Evolutionary conservation across 306 rosid genomes (phyloP).

Genomic region (Acacia confusa): DNA sequence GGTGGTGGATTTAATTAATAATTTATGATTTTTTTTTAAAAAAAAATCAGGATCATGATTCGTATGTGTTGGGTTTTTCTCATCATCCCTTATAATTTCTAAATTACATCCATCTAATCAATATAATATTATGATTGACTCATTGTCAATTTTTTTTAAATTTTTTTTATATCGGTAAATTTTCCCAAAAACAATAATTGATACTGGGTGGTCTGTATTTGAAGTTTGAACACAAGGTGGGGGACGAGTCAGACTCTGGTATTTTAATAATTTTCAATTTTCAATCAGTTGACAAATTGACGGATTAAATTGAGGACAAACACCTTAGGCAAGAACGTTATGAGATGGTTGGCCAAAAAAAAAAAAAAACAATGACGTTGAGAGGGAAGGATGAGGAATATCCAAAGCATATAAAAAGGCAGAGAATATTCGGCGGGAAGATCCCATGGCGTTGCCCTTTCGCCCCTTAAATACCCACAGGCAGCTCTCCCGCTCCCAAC

Average conservation of each 20-base stretch:
- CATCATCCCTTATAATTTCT: no score
- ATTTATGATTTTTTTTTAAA: background rate
- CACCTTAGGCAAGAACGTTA: background rate
- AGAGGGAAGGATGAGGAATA: background rate
- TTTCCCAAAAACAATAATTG: no score
- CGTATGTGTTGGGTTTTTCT: no score
- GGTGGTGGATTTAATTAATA: background rate
- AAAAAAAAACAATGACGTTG: no score
- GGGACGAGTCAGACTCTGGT: background rate
- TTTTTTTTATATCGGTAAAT: no score
- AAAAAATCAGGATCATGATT: background rate
- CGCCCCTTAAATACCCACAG: conserved; percentile 24
- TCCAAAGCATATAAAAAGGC: background rate
- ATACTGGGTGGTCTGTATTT: background rate
- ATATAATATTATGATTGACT: no score
- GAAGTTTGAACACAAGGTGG: background rate
- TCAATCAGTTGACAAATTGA: background rate
- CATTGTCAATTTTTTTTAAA: no score
- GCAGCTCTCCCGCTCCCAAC: background rate
- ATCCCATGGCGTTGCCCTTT: background rate
- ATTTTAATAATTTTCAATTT: no score
- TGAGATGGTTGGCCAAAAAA: background rate
- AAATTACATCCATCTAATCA: no score
- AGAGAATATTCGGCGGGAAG: conserved; percentile 8
- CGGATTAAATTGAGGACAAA: background rate